Base-by-base conservation (phyloP, 192 early-diverging fungal genomes). In the Entrophospora sp. region DNA sequence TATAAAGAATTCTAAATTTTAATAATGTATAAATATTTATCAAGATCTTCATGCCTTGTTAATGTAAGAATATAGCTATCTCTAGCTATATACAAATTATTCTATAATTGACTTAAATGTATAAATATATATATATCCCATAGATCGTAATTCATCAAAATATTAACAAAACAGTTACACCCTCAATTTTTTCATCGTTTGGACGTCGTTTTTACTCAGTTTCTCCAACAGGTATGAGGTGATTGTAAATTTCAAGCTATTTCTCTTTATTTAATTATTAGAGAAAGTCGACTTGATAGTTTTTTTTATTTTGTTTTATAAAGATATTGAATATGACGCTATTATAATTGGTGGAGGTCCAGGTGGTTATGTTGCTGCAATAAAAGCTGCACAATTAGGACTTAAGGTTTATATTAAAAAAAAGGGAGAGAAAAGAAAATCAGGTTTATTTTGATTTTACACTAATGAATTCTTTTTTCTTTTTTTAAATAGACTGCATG, bases 321-420 rank as follows among this genome's bases (percentile, higher is more conserved):
- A 55, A 44, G 55, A 62, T 43, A 70, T 69, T 55, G 89, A 89
- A 74, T 85, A 85, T 67, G 91, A 93, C 67, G 81, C 89, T 20
- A 83, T 91, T 52, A 88, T 93, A 64, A 90, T 93, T 61, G 96
- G 97, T 71, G 95, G 89, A 72, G 97, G 97, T 13, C 95, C 97
- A 42, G 97, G 97, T 64, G 95, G 97, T 62, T 98, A 98, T 73
- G 93, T 95, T 67, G 94, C 94, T 62, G 96, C 96, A 46, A 97
- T 98, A 80, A 97, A 97, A 85, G 93, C 93, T 71, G 89, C 96
- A 44, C 96, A 98, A 77, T 84, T 95, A 28, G 96, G 96, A 31
- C 85, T 96, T 43, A 98, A 98, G 91, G 92, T 90, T n/a, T n/a
- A n/a, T n/a, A n/a, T n/a, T n/a, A n/a, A n/a, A n/a, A n/a, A n/a